phyloP scores from a whole-genome alignment of 768 basidiomycete species.

The Hortiboletus campestris region DNA sequence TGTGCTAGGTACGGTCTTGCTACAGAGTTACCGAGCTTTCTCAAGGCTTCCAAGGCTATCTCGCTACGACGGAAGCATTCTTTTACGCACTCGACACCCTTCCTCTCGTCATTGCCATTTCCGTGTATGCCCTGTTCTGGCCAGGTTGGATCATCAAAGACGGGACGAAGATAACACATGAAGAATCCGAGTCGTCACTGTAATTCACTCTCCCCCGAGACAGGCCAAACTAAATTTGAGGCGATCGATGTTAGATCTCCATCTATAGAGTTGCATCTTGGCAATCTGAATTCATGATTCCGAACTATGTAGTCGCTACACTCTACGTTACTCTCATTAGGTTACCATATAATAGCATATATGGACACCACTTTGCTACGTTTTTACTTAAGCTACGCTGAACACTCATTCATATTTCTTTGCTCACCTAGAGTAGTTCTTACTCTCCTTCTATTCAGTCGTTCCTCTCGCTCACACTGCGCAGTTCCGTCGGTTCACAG shows the following conservation, averaged over 20 bases:
- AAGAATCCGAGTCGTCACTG: neutral
- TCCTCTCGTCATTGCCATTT: slow-evolving; percentile 60
- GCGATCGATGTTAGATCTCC: neutral
- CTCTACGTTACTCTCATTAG: too few species aligned
- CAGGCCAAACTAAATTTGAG: neutral
- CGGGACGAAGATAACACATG: neutral
- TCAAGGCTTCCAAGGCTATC: slow-evolving; percentile 56
- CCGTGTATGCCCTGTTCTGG: slow-evolving; percentile 60
- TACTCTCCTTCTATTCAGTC: too few species aligned
- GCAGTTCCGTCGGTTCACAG: neutral
- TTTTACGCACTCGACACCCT: slow-evolving; percentile 71
- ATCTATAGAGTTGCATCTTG: neutral
- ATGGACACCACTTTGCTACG: too few species aligned
- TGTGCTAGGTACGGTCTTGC: slow-evolving; percentile 55
- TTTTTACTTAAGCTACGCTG: too few species aligned
- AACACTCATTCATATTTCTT: too few species aligned
- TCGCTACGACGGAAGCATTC: slow-evolving; percentile 55
- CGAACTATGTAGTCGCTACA: too few species aligned
- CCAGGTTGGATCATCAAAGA: slow-evolving; percentile 52
- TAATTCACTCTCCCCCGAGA: neutral
- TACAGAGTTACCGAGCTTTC: slow-evolving; percentile 62
- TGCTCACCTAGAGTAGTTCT: too few species aligned
- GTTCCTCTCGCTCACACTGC: too few species aligned
- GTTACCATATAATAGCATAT: too few species aligned
- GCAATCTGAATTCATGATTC: neutral